Evolutionary conservation across 2,329 filamentous ascomycete species (phyloP), one percentile per base, ranked within the genome.

Genomic region (Pseudofabraea citricarpa): DNA sequence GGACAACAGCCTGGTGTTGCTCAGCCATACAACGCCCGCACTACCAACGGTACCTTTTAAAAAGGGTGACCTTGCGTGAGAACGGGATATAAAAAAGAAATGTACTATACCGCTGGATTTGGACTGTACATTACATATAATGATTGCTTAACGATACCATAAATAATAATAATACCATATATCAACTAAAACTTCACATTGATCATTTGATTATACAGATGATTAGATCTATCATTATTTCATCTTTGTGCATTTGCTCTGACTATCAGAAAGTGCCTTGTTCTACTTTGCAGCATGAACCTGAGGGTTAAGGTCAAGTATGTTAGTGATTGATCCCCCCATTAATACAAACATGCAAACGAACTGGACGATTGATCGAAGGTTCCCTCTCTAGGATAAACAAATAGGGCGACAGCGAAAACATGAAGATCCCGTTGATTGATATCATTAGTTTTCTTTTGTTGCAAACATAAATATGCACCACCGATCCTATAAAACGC

Each of bases 1-100:
- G 32, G 26, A 5, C 37, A 15, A 31, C 38, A 36, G 19, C 31
- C 29, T 4, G 23, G n/a, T 33, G 24, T 32, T 35, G 22, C 22
- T 5, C 40, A 43, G 40, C 36, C 46, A 8, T 47, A 52, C 16
- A 46, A 44, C 21, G 10, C 5, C 15, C 26, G 19, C 4, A 32
- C 15, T 5, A 15, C 13, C 29, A 32, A n/a, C 19, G 29, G 29
- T 32, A 32, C 29, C 13, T 32, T 32, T 13, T 32, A 16, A 32
- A 18, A 3, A 18, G 13, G 19, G 15, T 8, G 6, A 32, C 13
- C 6, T 13, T 32, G 29, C 8, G 10, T 8, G 15, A 13, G 19
- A 12, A 18, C 10, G 13, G 13, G 15, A 32, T 16, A 7, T 15
- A n/a, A 32, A 32, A 32, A 32, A 3, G 4, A 18, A 12, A n/a